These are phyloP conservation scores for Willaertia magna DNA, from an alignment of 208 protist genomes.

Conservation along the genomic window DNA sequence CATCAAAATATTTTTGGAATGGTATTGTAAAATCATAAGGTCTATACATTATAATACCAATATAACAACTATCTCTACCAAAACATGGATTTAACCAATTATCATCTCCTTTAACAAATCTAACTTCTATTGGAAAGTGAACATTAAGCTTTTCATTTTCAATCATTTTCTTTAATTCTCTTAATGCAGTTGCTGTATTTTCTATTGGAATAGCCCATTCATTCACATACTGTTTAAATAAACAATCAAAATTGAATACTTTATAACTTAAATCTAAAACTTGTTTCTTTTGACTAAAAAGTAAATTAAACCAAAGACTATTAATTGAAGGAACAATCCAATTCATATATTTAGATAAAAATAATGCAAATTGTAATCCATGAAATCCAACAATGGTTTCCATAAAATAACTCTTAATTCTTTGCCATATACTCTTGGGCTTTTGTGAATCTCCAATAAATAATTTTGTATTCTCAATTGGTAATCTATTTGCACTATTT, in stretches of 20 bases:
- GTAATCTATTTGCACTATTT: neutral
- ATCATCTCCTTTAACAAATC: conserved; percentile 45
- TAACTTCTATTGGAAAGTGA: conserved; percentile 65
- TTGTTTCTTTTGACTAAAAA: neutral
- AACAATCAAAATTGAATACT: conserved; percentile 60
- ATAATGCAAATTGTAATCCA: neutral
- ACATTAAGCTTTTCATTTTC: conserved; percentile 36
- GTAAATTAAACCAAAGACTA: neutral
- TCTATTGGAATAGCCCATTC: conserved; percentile 50
- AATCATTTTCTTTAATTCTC: conserved; percentile 36
- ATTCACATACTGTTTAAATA: conserved; percentile 58
- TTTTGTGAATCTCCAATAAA: neutral
- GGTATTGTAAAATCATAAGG: conserved; percentile 42
- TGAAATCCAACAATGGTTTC: neutral
- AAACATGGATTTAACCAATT: conserved; percentile 45
- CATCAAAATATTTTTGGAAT: conserved; percentile 46
- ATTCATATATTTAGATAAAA: neutral
- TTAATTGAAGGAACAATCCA: neutral
- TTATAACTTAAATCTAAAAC: conserved; percentile 1
- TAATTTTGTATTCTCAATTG: neutral
- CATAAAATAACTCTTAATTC: neutral
- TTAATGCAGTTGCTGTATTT: neutral
- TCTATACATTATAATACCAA: conserved; percentile 66
- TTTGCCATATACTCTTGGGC: neutral
- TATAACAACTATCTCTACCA: conserved; percentile 52